Percentiles rank a stretch among this genome's conserved stretches.
These are phyloP conservation scores for Micromonas pusilla DNA, from an alignment of 139 green algal genomes.

Conservation along the genomic window DNA sequence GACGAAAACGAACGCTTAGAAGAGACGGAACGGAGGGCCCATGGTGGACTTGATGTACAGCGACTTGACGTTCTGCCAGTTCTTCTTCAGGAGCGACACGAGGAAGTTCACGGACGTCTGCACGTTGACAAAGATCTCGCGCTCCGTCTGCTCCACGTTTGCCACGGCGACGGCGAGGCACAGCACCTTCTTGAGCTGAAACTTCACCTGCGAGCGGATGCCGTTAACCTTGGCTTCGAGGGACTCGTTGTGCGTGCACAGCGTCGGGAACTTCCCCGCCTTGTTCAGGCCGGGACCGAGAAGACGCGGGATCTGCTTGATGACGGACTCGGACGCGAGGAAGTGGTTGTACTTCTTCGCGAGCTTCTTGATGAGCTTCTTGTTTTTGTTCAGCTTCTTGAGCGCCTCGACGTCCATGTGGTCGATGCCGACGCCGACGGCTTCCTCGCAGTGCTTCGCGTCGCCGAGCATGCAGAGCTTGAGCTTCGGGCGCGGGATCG, in stretches of 20 bases:
- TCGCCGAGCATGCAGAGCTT: conserved; percentile 96
- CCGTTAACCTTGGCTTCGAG: conserved; percentile 88
- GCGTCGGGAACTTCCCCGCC: conserved; percentile 96
- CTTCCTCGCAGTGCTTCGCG: conserved; percentile 95
- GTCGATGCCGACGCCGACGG: conserved; percentile 76
- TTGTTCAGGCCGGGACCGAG: conserved; percentile 98
- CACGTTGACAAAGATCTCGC: conserved; percentile 74
- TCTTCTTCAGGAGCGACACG: conserved; percentile 99
- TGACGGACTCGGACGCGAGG: conserved; percentile 93
- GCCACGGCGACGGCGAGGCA: conserved; percentile 95
- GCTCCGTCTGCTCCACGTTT: conserved; percentile 85
- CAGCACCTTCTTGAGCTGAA: conserved; percentile 99
- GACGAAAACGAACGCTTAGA: too few species aligned
- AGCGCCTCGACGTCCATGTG: conserved; percentile 88
- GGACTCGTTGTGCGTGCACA: conserved; percentile 61
- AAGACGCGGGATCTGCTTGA: conserved; percentile 98
- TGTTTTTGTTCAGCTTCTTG: conserved; percentile 99
- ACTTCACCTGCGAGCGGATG: conserved; percentile 92
- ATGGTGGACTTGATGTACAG: conserved; percentile 97
- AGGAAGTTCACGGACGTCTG: conserved; percentile 95
- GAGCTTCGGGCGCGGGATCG: conserved; percentile 86
- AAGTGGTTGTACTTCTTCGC: conserved; percentile 96
- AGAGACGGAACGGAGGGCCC: conserved; percentile 88
- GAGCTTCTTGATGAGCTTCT: conserved; percentile 99
- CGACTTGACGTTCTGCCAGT: conserved; percentile 97